Percentiles rank a stretch among this genome's conserved stretches.
Conservation (phyloP, 371 early-diverging fungal species). For the Blastocladiella emersonii region DNA sequence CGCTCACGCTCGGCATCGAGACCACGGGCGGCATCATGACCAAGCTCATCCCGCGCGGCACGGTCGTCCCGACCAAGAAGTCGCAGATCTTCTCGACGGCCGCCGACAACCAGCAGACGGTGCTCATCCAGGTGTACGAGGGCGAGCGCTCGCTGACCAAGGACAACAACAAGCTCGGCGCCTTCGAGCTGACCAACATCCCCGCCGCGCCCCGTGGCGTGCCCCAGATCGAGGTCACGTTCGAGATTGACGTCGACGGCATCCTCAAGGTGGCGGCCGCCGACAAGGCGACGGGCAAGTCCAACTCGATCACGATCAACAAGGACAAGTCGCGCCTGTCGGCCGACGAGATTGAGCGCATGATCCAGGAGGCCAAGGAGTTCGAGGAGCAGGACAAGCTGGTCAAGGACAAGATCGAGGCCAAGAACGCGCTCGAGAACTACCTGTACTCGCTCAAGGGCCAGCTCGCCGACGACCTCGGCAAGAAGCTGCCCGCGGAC, state of each 20-base stretch:
- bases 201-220: conserved; percentile 93
- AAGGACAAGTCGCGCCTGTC: conserved; percentile 39
- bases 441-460: conserved; percentile 68
- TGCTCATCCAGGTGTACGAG: conserved; percentile 94
- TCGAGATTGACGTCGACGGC: conserved; percentile 96
- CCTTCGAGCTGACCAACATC: conserved; percentile 91
- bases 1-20: conserved; percentile 69
- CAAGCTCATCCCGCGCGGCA: conserved; percentile 88
- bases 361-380: conserved; percentile 44
- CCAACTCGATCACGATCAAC: conserved; percentile 39
- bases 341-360: conserved; percentile 42
- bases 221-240: conserved; percentile 96
- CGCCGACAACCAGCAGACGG: conserved; percentile 95
- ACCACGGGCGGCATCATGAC: conserved; percentile 97
- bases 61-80: conserved; percentile 94
- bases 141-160: conserved; percentile 93
- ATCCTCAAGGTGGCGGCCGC: conserved; percentile 56
- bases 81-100: conserved; percentile 95
- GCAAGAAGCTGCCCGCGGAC: conserved; percentile 43
- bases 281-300: conserved; percentile 46
- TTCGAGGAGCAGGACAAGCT: conserved; percentile 34
- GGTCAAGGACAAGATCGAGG: conserved; percentile 31
- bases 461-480: conserved; percentile 59
- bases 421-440: conserved; percentile 49
- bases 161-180: conserved; percentile 92